Evolutionary conservation across 2,329 filamentous ascomycete genomes (phyloP).

Genomic region (Trichophyton schoenleinii): DNA sequence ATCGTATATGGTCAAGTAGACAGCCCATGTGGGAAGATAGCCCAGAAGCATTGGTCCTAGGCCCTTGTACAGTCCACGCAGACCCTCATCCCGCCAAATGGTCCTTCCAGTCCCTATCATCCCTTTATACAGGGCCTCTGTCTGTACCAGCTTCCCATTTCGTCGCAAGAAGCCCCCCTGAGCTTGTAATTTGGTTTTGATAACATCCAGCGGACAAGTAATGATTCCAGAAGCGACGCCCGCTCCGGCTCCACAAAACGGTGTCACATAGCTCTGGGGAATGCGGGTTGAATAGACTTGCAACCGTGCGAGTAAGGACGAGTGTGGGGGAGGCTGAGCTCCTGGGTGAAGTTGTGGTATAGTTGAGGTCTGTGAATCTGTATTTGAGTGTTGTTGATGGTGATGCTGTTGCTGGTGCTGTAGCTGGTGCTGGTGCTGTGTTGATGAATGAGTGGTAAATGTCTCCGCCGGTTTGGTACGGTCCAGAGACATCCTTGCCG

Average conservation of each 20-base stretch:
- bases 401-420: conserved; percentile 7
- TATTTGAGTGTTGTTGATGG: conserved; percentile 12
- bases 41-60: conserved; percentile 88
- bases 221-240: conserved; percentile 89
- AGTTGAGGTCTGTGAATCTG: conserved; percentile 14
- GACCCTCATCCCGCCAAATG: conserved; percentile 79
- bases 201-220: conserved; percentile 94
- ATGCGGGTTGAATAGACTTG: conserved; percentile 36
- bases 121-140: conserved; percentile 60
- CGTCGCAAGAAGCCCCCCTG: conserved; percentile 64
- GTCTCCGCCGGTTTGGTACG: conserved; percentile 27
- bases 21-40: conserved; percentile 94
- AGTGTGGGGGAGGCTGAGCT: conserved; percentile 19
- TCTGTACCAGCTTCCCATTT: conserved; percentile 27
- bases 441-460: conserved; percentile 19
- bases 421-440: too few relatives aligned
- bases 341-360: conserved; percentile 17
- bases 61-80: conserved; percentile 84
- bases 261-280: conserved; percentile 54
- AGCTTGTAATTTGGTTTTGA: conserved; percentile 95
- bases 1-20: conserved; percentile 90
- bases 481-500: conserved; percentile 35
- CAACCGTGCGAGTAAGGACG: conserved; percentile 24
- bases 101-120: conserved; percentile 72
- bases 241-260: conserved; percentile 73